Base-by-base conservation (phyloP, 2,329 filamentous ascomycete genomes). In the Fusarium sp. region DNA sequence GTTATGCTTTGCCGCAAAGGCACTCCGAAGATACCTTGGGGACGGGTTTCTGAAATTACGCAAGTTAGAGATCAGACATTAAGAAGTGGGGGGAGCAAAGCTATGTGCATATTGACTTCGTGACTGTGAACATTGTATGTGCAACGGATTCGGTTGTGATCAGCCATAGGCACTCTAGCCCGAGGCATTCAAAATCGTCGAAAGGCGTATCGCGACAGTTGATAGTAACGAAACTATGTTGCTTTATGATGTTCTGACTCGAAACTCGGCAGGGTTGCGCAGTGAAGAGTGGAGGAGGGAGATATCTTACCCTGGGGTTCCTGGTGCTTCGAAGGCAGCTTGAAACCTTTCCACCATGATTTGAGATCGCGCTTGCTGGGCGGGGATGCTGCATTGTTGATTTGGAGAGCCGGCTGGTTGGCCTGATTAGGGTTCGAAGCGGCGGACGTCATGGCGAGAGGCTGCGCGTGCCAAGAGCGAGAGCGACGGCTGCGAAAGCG, bases 271-370 rank as follows among this genome's bases (percentile, higher is more conserved):
- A 52, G 38, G 45, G 28, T 56, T 62, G 72, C 64, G 60, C 72
- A 60, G 48, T 39, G 42, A 20, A 42, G 39, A 56, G 58, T 55
- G 42, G 32, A 62, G 48, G n/a, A 64, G 51, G 58, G 36, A 45
- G 34, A 38, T 64, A 56, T 55, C 73, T 64, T 88, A 91, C 89
- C 89, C 79, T 86, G 84, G 57, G 84, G 77, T 75, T 91, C 89
- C 62, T 89, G 87, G 66, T 87, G 86, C 78, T 87, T 90, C 42
- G 86, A 83, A 51, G 88, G 86, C 61, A 93, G 89, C 85, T 96
- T 96, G 85, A 99, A 98, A 78, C 92, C 91, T 84, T 95, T 98
- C 96, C 96, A 98, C 96, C 96, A 99, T 68, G 94, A 97, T 77
- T 95, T 93, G 77, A 98, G 87, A 82, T 98, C 95, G 81, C 94